Evolutionary conservation across 495 filamentous ascomycete species (phyloP).

Genomic region (Polyplosphaeria fusca): DNA sequence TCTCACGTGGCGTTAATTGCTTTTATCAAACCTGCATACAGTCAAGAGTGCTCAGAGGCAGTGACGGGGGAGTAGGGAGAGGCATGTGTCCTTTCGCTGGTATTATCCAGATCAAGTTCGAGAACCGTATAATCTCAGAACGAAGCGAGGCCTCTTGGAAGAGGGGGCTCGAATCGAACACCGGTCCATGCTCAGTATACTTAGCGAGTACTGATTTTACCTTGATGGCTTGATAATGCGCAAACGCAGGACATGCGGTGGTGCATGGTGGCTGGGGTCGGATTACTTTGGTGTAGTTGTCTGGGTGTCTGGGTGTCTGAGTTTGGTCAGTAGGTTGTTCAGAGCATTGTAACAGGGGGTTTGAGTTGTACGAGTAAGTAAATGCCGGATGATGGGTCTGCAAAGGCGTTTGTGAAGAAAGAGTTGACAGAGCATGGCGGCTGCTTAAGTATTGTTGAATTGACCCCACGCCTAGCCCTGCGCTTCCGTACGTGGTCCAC

Average conservation of each 20-base stretch:
- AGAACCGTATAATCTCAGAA: slow-evolving; percentile 95
- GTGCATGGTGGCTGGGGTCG: slow-evolving; percentile 17
- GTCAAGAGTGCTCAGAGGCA: slow-evolving; percentile 40
- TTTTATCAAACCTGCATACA: neutral
- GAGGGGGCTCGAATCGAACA: slow-evolving; percentile 52
- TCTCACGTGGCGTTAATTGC: neutral
- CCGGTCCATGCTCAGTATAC: slow-evolving; percentile 59
- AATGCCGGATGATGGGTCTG: no score
- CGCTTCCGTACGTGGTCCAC: no score
- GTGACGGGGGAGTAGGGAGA: slow-evolving; percentile 51
- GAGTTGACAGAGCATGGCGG: no score
- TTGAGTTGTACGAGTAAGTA: no score
- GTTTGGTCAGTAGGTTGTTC: slow-evolving; percentile 10
- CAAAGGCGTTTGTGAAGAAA: no score
- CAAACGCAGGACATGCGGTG: slow-evolving; percentile 23
- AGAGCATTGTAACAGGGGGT: no score
- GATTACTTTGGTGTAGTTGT: slow-evolving; percentile 16
- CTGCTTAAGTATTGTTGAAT: no score
- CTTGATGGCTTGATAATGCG: slow-evolving; percentile 49
- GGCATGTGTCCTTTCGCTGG: slow-evolving; percentile 98
- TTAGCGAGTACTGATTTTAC: slow-evolving; percentile 62
- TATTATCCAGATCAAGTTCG: slow-evolving; percentile 99
- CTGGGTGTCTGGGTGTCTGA: neutral
- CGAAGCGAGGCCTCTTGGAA: slow-evolving; percentile 39
- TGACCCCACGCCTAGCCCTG: no score